These are phyloP conservation scores for Gossypium rotundifolium DNA, from an alignment of 345 rosid species.

Conservation along the genomic window DNA sequence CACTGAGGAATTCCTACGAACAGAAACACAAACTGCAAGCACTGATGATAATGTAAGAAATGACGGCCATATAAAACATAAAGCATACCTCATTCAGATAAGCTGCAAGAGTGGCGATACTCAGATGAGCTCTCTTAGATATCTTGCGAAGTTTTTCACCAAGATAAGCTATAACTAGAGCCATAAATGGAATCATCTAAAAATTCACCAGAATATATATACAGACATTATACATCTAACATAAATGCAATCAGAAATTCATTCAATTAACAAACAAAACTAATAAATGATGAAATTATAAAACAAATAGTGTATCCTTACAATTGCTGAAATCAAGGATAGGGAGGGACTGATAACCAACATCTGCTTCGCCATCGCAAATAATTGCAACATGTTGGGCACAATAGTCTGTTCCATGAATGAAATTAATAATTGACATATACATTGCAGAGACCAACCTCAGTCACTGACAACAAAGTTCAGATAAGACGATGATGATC, in stretches of 20 bases:
- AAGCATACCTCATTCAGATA: constrained; percentile 72
- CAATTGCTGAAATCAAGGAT: constrained; percentile 73
- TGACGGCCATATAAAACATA: constrained; percentile 4
- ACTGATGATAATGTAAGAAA: neutral
- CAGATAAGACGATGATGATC: neutral
- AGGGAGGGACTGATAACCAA: constrained; percentile 69
- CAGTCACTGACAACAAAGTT: neutral
- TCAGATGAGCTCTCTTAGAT: constrained; percentile 67
- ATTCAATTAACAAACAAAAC: neutral
- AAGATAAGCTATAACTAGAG: constrained; percentile 58
- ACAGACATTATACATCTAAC: constrained; percentile 1
- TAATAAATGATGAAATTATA: neutral
- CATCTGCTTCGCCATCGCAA: constrained; percentile 80
- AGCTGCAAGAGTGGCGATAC: constrained; percentile 66
- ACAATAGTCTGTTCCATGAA: constrained; percentile 56
- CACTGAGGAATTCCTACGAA: constrained; percentile 2
- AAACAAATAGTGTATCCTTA: constrained; percentile 23
- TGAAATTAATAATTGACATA: constrained; percentile 2
- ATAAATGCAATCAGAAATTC: neutral
- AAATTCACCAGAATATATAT: neutral
- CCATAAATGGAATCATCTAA: constrained; percentile 72
- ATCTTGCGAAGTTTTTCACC: constrained; percentile 73
- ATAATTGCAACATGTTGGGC: constrained; percentile 70
- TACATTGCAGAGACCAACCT: neutral
- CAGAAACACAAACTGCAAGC: neutral